phyloP scores from a whole-genome alignment of 306 rosid genomes.

The Rubus parviflorus region DNA sequence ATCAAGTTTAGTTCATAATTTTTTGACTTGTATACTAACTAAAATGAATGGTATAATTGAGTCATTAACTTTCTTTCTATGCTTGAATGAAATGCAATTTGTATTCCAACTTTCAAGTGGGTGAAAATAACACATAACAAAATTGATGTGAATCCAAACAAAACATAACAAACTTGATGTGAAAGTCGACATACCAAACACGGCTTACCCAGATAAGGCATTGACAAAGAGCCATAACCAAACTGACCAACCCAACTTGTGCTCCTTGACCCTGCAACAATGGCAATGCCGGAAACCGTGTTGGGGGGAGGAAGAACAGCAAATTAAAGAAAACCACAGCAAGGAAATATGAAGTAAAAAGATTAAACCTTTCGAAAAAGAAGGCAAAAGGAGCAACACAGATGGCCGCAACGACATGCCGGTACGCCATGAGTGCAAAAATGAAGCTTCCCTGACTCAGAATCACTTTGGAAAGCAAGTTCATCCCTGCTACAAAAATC shows the following conservation, averaged over 20 bases:
- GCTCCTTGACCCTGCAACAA: slow-evolving; percentile 41
- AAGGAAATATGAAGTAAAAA: background rate
- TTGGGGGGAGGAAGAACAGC: background rate
- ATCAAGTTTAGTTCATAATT: background rate
- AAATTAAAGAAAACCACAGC: background rate
- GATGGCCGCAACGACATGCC: slow-evolving; percentile 58
- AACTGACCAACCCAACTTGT: slow-evolving; percentile 40
- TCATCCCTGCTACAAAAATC: slow-evolving; percentile 49
- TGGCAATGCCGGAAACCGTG: background rate
- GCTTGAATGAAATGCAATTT: background rate
- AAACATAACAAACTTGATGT: background rate
- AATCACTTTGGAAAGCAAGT: slow-evolving; percentile 48
- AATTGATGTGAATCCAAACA: background rate
- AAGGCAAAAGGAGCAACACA: slow-evolving; percentile 70
- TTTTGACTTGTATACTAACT: background rate
- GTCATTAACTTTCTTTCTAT: background rate
- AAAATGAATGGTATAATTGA: background rate
- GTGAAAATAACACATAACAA: background rate
- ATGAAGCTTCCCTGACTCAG: slow-evolving; percentile 52
- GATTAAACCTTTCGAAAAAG: slow-evolving; percentile 49
- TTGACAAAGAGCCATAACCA: slow-evolving; percentile 64
- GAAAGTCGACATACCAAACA: background rate
- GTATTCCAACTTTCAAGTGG: background rate
- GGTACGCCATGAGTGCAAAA: slow-evolving; percentile 58
- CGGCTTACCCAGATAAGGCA: slow-evolving; percentile 60